Evolutionary conservation across 371 early-diverging fungal species (phyloP).

Genomic region (Mortierella sp.): DNA sequence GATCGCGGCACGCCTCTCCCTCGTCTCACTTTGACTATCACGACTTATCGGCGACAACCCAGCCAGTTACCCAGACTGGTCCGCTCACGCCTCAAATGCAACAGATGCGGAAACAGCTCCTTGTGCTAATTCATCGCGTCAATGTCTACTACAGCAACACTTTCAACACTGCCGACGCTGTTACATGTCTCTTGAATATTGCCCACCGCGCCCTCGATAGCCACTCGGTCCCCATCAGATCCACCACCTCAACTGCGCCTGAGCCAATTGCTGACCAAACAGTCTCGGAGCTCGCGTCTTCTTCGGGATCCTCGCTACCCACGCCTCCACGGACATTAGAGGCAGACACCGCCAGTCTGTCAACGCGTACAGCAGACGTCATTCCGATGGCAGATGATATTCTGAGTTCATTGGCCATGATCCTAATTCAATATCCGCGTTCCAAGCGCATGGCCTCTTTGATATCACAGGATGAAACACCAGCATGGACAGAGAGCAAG

Average conservation of each 20-base stretch:
- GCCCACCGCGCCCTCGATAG: conserved; percentile 1
- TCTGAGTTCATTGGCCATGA: not conserved
- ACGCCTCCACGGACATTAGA: not conserved
- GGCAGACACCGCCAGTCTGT: not conserved
- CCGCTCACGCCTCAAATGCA: conserved; percentile 5
- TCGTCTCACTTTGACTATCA: not conserved
- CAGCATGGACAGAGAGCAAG: not conserved
- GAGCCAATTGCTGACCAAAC: not conserved
- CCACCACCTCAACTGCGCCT: not conserved
- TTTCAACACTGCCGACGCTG: not conserved
- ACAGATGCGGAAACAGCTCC: conserved; percentile 5
- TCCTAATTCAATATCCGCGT: not conserved
- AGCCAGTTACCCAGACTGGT: not conserved
- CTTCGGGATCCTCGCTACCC: not conserved
- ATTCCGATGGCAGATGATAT: not conserved
- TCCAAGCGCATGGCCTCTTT: not conserved
- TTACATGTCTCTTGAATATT: not conserved
- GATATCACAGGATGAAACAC: not conserved
- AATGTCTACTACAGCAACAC: conserved; percentile 6
- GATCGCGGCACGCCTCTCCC: not conserved
- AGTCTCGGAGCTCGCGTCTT: not conserved
- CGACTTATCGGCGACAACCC: not conserved
- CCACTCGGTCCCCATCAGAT: not conserved
- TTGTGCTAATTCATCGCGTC: not conserved
- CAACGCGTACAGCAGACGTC: not conserved